Evolutionary conservation across 495 filamentous ascomycete genomes (phyloP).

Genomic region (Geoglossum glabrum): DNA sequence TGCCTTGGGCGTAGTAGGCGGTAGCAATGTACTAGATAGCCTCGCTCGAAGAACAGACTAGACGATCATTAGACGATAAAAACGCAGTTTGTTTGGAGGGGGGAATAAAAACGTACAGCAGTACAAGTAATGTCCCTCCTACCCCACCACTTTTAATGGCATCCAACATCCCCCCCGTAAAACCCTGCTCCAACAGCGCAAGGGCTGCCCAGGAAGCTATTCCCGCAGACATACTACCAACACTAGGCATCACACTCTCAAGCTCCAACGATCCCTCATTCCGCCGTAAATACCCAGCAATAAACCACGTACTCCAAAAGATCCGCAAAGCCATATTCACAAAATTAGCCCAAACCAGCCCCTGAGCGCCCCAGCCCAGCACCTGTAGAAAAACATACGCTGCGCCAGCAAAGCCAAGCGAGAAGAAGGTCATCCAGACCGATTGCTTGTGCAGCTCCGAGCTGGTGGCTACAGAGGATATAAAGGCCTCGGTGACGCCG

Average conservation of each 20-base stretch:
- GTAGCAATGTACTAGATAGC: constrained; percentile 3
- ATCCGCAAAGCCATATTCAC: constrained; percentile 75
- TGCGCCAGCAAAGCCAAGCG: constrained; percentile 43
- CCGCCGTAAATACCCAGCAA: constrained; percentile 36
- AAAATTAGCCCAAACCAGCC: constrained; percentile 65
- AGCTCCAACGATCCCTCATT: constrained; percentile 12
- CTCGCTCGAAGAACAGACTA: not conserved
- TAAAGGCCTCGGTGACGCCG: constrained; percentile 80
- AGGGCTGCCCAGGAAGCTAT: constrained; percentile 9
- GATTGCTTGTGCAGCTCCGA: constrained; percentile 53
- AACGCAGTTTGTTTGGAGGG: not conserved
- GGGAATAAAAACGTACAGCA: not conserved
- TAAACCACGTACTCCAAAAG: constrained; percentile 56
- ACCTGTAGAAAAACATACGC: constrained; percentile 51
- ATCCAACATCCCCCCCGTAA: constrained; percentile 9
- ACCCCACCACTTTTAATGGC: not conserved
- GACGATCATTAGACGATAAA: not conserved
- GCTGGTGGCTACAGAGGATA: constrained; percentile 58
- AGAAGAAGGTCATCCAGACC: constrained; percentile 64
- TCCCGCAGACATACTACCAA: constrained; percentile 9
- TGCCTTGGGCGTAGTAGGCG: not conserved
- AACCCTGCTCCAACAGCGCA: constrained; percentile 1
- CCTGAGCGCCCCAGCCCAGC: constrained; percentile 46
- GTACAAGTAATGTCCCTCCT: not conserved
- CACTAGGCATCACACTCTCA: constrained; percentile 13